Conservation (phyloP, 805 yeast species). For the Yamadazyma olivae region DNA sequence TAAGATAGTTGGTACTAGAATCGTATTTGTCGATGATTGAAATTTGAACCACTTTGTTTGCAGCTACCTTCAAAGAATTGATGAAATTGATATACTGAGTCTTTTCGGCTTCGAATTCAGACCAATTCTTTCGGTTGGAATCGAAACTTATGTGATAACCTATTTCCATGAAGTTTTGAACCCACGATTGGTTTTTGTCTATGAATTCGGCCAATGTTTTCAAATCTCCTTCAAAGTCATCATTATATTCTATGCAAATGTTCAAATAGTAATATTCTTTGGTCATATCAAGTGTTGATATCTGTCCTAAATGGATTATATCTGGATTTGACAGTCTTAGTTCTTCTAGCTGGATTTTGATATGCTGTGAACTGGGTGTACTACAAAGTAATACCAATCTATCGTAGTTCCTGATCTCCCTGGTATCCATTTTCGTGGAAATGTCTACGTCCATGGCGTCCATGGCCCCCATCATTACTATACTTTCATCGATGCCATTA, state of each 20-base stretch:
- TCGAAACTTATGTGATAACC: slow-evolving; percentile 36
- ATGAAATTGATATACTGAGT: slow-evolving; percentile 23
- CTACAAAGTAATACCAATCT: slow-evolving; percentile 21
- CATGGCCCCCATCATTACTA: too few relatives aligned
- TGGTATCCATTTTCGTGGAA: too few relatives aligned
- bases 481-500: too few relatives aligned
- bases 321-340: slow-evolving; percentile 12
- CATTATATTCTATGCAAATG: slow-evolving; percentile 31
- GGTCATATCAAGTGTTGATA: not conserved
- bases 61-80: slow-evolving; percentile 19
- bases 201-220: slow-evolving; percentile 20
- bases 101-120: slow-evolving; percentile 25
- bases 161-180: slow-evolving; percentile 19
- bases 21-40: slow-evolving; percentile 32
- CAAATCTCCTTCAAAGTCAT: slow-evolving; percentile 23
- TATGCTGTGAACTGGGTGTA: slow-evolving; percentile 21
- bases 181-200: slow-evolving; percentile 12
- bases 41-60: slow-evolving; percentile 31
- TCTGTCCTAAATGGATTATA: slow-evolving; percentile 18
- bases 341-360: slow-evolving; percentile 24
- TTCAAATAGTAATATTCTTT: slow-evolving; percentile 18
- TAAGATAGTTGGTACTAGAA: slow-evolving; percentile 20
- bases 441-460: too few relatives aligned
- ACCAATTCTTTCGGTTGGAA: slow-evolving; percentile 25
- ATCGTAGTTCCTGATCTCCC: not conserved